A percentile compares a stretch with the other conserved stretches of the same genome.
These are phyloP conservation scores for Aspergillus arachidicola DNA, from an alignment of 2,329 filamentous ascomycete species.

Conservation along the genomic window DNA sequence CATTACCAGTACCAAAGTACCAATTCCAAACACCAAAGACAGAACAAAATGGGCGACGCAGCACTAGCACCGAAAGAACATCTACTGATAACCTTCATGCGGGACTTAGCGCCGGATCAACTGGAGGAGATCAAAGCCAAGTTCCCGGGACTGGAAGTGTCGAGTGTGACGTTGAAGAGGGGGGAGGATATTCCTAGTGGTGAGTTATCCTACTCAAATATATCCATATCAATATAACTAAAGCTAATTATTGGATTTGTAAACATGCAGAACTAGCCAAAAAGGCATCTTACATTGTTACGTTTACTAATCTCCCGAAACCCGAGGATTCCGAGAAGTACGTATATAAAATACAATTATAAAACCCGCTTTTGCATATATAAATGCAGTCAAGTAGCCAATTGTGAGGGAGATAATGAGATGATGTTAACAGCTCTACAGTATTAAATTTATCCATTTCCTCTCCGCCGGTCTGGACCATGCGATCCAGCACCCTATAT, in stretches of 20 bases:
- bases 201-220: constrained; percentile 8
- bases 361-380: too few relatives aligned
- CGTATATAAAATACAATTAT: not conserved
- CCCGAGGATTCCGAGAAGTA: constrained; percentile 33
- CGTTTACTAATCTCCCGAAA: constrained; percentile 28
- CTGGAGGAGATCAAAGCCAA: constrained; percentile 22
- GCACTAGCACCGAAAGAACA: constrained; percentile 17
- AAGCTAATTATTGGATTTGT: not conserved
- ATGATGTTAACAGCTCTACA: constrained; percentile 18
- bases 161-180: constrained; percentile 15
- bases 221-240: not conserved
- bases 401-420: too few relatives aligned
- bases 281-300: constrained; percentile 29
- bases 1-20: too few relatives aligned
- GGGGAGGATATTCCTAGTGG: constrained; percentile 26
- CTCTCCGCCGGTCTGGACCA: constrained; percentile 62
- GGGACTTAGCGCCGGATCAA: constrained; percentile 18
- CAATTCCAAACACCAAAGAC: too few relatives aligned
- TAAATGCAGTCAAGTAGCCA: too few relatives aligned
- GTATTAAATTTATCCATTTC: constrained; percentile 57
- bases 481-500: constrained; percentile 55
- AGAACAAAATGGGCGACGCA: constrained; percentile 28
- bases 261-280: constrained; percentile 22
- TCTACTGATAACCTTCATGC: constrained; percentile 27
- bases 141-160: constrained; percentile 28